Evolutionary conservation across 169 alveolate genomes (phyloP), one percentile per base, ranked within the genome.

Genomic region (Plasmodium vinckei): DNA sequence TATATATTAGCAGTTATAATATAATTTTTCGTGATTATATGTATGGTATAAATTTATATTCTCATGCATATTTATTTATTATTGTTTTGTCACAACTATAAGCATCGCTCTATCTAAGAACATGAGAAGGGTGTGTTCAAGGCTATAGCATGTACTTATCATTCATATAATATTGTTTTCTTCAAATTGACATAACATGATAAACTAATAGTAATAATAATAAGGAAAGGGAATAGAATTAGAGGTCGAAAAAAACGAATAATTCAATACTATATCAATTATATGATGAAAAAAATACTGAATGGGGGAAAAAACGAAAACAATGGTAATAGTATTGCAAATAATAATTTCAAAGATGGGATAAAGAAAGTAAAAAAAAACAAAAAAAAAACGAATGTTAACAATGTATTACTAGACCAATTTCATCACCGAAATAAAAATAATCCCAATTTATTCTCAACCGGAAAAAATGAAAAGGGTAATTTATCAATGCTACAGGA

Each of bases 201-300:
- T 51, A 13, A 13, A 15, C 23, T 51, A 51, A 51, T 13, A 51
- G 19, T 13, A 51, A 51, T 13, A 51, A 51, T 13, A 51, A 51
- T 13, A 51, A 51, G 7, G 5, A 51, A 33, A 33, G 42, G 42
- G 6, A 51, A 51, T 51, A 51, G 5, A n/a, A 4, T n/a, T n/a
- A 13, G n/a, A 13, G 17, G 21, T 17, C 9, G 59, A n/a, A 13
- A 51, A 51, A 65, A 65, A 33, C 54, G 17, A 65, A 65, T 39
- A 69, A 69, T 17, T n/a, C 19, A 12, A 19, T 57, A 15, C 25
- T 19, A 57, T 9, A 21, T 53, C 10, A 15, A 15, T 49, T 42
- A 15, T 47, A 77, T 77, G 61, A 77, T 77, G 88, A 65, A 77
- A 63, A 77, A 64, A 54, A 68, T 63, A 64, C 44, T 51, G 71